Percentiles rank a stretch among this genome's conserved stretches.
Evolutionary conservation across 768 basidiomycete genomes (phyloP).

Genomic region (Tephrocybe sp.): DNA sequence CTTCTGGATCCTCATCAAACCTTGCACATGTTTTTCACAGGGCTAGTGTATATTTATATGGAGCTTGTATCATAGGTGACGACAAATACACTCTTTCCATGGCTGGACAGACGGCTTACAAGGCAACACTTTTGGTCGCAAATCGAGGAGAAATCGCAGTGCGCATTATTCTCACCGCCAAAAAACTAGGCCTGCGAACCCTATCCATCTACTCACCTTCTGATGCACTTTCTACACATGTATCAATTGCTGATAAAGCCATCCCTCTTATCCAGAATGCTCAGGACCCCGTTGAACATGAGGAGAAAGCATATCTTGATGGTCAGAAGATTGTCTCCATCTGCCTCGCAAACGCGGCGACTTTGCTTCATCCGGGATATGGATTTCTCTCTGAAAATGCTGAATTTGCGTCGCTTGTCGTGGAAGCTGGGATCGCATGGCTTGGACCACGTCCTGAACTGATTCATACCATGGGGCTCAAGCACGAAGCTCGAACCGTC

Average conservation of each 20-base stretch:
- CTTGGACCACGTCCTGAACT: conserved; percentile 51
- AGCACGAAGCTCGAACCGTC: conserved; percentile 52
- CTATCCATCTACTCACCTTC: conserved; percentile 59
- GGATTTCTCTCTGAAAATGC: conserved; percentile 68
- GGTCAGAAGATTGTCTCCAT: conserved; percentile 36
- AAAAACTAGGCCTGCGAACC: conserved; percentile 46
- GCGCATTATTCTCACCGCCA: conserved; percentile 58
- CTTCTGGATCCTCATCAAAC: background rate
- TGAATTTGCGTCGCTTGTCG: conserved; percentile 46
- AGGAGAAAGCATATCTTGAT: conserved; percentile 45
- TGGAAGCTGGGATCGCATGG: conserved; percentile 51
- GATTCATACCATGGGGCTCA: conserved; percentile 57
- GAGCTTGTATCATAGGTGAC: background rate
- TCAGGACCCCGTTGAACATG: conserved; percentile 22
- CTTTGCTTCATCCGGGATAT: conserved; percentile 62
- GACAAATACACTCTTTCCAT: background rate
- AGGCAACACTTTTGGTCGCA: conserved; percentile 55
- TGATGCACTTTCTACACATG: conserved; percentile 59
- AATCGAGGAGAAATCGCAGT: conserved; percentile 75
- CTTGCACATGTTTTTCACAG: background rate
- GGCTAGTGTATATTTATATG: background rate
- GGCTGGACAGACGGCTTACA: conserved; percentile 8
- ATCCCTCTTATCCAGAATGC: conserved; percentile 28
- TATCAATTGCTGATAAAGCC: conserved; percentile 51
- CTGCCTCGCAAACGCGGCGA: conserved; percentile 38